Conservation (phyloP, 192 early-diverging fungal species). For the Coemansia sp. region DNA sequence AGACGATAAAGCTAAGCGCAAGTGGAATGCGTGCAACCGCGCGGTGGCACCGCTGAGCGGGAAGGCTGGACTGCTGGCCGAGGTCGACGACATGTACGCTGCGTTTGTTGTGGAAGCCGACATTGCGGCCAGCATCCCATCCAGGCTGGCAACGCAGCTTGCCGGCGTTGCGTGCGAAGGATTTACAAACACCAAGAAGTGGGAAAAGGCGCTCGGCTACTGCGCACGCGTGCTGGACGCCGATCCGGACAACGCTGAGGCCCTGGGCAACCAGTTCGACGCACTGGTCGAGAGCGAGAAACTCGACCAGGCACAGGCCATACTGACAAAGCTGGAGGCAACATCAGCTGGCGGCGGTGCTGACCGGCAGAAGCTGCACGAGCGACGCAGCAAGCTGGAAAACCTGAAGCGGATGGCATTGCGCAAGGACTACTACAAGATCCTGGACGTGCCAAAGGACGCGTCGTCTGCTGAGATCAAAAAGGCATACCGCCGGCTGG, state of each 20-base stretch:
- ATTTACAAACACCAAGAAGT: slow-evolving; percentile 53
- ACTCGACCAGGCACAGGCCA: slow-evolving; percentile 76
- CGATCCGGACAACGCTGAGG: slow-evolving; percentile 72
- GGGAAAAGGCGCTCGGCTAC: slow-evolving; percentile 61
- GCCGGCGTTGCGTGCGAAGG: slow-evolving; percentile 49
- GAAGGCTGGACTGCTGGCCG: slow-evolving; percentile 39
- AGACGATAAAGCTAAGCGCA: slow-evolving; percentile 55
- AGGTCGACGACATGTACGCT: slow-evolving; percentile 37
- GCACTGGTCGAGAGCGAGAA: slow-evolving; percentile 67
- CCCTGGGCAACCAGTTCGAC: slow-evolving; percentile 73
- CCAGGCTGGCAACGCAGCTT: slow-evolving; percentile 40
- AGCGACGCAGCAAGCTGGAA: slow-evolving; percentile 51
- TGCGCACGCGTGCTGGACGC: slow-evolving; percentile 72
- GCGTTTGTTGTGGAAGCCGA: slow-evolving; percentile 24
- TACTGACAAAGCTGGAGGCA: slow-evolving; percentile 74
- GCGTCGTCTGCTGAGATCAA: slow-evolving; percentile 83
- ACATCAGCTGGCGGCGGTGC: slow-evolving; percentile 34
- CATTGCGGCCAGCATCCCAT: slow-evolving; percentile 26
- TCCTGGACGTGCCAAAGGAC: slow-evolving; percentile 76
- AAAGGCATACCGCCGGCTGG: slow-evolving; percentile 88
- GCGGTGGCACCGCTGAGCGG: slow-evolving; percentile 35
- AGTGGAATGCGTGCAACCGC: slow-evolving; percentile 60
- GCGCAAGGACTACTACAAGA: slow-evolving; percentile 94
- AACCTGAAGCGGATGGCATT: slow-evolving; percentile 50
- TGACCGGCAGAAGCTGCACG: slow-evolving; percentile 57